A percentile compares a stretch with the other conserved stretches of the same genome.
These are phyloP conservation scores for Capsicum rhomboideum DNA, from an alignment of 257 asterid species.

Conservation along the genomic window DNA sequence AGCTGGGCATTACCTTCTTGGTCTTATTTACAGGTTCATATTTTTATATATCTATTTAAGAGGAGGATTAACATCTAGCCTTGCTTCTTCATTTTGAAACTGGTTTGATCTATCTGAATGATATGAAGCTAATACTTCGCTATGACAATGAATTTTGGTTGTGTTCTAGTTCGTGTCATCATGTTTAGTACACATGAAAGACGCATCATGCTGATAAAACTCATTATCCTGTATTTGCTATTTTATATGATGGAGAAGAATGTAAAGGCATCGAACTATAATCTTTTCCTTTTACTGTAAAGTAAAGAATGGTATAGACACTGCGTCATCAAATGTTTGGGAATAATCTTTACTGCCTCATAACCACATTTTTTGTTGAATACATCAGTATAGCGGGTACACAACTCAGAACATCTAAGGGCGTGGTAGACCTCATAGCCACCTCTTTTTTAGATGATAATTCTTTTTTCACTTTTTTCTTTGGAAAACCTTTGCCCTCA, in stretches of 20 bases:
- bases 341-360: background rate
- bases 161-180: background rate
- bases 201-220: background rate
- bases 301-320: background rate
- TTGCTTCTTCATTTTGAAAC: background rate
- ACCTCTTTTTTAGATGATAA: background rate
- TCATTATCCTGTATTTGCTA: background rate
- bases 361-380: background rate
- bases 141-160: background rate
- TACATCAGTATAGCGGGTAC: background rate
- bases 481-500: background rate
- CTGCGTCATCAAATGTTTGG: background rate
- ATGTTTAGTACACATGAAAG: background rate
- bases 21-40: constrained; percentile 81
- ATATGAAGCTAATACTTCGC: background rate
- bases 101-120: background rate
- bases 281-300: background rate
- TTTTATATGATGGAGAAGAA: background rate
- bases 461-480: background rate
- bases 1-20: constrained; percentile 94
- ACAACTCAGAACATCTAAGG: background rate
- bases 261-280: background rate
- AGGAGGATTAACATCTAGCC: background rate
- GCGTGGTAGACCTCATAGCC: background rate
- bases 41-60: background rate